Evolutionary conservation across 306 rosid genomes (phyloP).

Genomic region (Cicer judaicum): DNA sequence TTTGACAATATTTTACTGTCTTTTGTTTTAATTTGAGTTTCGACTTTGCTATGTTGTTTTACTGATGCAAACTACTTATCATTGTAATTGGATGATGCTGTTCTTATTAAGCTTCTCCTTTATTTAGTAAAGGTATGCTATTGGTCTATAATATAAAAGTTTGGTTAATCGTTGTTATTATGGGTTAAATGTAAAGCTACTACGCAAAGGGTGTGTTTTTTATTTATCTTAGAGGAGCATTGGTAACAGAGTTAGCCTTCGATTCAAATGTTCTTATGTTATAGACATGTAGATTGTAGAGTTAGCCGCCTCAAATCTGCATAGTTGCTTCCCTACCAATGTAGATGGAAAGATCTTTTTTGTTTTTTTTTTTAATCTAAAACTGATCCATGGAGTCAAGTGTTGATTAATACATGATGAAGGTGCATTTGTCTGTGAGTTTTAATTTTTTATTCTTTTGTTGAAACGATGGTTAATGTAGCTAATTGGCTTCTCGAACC

Average conservation of each 20-base stretch:
- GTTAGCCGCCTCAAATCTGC: not conserved
- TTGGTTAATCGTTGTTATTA: not conserved
- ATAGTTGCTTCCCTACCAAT: not conserved
- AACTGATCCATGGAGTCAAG: too few relatives aligned
- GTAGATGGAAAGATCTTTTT: not conserved
- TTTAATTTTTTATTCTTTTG: not conserved
- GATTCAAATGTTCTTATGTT: not conserved
- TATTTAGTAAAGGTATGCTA: not conserved
- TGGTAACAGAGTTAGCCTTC: not conserved
- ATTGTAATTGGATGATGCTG: constrained; percentile 3
- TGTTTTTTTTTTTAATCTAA: too few relatives aligned
- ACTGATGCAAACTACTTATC: not conserved
- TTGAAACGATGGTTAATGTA: not conserved
- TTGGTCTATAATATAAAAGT: not conserved
- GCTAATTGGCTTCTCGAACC: not conserved
- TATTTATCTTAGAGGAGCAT: not conserved
- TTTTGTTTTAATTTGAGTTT: constrained; percentile 16
- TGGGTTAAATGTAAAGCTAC: not conserved
- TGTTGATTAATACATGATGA: not conserved
- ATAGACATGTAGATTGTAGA: not conserved
- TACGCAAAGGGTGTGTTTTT: not conserved
- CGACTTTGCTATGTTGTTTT: not conserved
- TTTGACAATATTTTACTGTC: not conserved
- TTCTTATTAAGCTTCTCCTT: not conserved
- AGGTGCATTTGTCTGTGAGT: not conserved